These are phyloP conservation scores for Chloropicon primus DNA, from an alignment of 139 green algal genomes.

Conservation along the genomic window DNA sequence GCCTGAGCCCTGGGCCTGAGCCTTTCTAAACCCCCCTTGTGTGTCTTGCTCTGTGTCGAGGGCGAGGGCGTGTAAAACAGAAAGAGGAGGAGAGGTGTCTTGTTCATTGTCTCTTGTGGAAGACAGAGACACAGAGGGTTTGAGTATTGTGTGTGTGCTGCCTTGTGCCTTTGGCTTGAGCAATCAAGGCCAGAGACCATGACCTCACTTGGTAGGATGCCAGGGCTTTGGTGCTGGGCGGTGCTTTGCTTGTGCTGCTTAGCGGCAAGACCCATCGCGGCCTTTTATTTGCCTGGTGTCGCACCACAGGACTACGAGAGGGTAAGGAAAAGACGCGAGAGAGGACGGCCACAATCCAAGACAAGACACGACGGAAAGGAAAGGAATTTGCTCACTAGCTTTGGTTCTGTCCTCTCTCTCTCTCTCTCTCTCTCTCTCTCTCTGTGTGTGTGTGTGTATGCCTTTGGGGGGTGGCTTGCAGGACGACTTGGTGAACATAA, in stretches of 20 bases:
- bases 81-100: too few relatives aligned
- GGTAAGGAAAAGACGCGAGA: conserved; percentile 18
- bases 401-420: neutral
- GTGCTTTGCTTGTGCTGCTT: neutral
- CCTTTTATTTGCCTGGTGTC: conserved; percentile 89
- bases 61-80: too few relatives aligned
- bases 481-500: conserved; percentile 71
- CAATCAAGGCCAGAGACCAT: neutral
- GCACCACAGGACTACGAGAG: conserved; percentile 74
- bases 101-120: too few relatives aligned
- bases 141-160: too few relatives aligned
- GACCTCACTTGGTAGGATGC: neutral
- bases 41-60: too few relatives aligned
- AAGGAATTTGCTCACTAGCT: neutral
- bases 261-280: neutral
- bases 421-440: neutral
- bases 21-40: too few relatives aligned
- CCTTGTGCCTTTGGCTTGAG: too few relatives aligned
- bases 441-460: too few relatives aligned
- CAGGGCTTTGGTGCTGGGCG: neutral
- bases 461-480: conserved; percentile 27
- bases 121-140: too few relatives aligned
- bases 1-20: too few relatives aligned
- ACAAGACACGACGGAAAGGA: neutral
- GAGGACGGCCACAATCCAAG: neutral